Evolutionary conservation across 805 yeast genomes (phyloP).

Genomic region (Lipomyces lipofer): DNA sequence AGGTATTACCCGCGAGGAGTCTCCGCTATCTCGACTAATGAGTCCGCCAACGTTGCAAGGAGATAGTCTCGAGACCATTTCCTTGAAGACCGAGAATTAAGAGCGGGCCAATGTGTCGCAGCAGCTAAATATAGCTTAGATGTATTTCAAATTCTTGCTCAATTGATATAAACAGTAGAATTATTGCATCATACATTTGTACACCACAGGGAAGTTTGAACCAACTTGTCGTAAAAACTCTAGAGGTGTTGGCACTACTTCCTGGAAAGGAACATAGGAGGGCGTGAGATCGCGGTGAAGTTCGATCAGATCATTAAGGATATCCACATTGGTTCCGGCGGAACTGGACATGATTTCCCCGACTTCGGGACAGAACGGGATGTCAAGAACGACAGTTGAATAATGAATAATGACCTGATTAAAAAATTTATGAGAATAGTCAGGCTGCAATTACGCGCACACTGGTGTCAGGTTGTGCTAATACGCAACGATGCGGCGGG

Average conservation of each 20-base stretch:
- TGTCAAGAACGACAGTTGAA: too few relatives aligned
- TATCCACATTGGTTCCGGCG: too few relatives aligned
- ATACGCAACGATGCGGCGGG: too few relatives aligned
- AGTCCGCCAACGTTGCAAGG: slow-evolving; percentile 2
- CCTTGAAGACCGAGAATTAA: slow-evolving; percentile 10
- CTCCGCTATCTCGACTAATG: slow-evolving; percentile 17
- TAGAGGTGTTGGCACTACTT: slow-evolving; percentile 12
- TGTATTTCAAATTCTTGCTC: neutral
- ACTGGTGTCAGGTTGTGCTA: too few relatives aligned
- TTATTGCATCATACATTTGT: slow-evolving; percentile 13
- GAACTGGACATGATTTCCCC: too few relatives aligned
- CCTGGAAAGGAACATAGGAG: slow-evolving; percentile 15
- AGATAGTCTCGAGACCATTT: slow-evolving; percentile 20
- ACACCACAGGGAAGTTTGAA: slow-evolving; percentile 21
- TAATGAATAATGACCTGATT: too few relatives aligned
- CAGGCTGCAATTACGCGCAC: too few relatives aligned
- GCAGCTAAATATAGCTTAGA: slow-evolving; percentile 8
- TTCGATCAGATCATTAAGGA: slow-evolving; percentile 14
- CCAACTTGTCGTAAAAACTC: slow-evolving; percentile 23
- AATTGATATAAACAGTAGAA: neutral
- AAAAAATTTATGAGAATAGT: too few relatives aligned
- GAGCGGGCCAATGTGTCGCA: slow-evolving; percentile 27
- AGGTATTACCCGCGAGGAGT: slow-evolving; percentile 27
- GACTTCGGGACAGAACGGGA: too few relatives aligned
- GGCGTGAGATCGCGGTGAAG: slow-evolving; percentile 24